phyloP scores from a whole-genome alignment of 2,329 filamentous ascomycete genomes.

The Ilyonectria destructans region DNA sequence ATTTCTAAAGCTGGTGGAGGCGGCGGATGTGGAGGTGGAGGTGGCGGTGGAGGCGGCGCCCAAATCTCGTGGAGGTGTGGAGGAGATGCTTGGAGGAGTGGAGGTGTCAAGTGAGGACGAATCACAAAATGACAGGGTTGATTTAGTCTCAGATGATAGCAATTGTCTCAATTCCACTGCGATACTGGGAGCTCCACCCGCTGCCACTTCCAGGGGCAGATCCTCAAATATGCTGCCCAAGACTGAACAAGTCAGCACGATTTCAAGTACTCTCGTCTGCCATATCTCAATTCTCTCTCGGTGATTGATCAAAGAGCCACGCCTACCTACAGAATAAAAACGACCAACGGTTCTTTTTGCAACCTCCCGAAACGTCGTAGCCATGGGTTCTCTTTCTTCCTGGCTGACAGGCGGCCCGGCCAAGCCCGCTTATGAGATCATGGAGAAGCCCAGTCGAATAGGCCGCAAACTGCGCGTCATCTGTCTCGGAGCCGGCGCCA shows the following conservation, averaged over 20 bases:
- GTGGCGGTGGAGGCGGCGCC: neutral
- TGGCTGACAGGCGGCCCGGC: neutral
- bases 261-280: neutral
- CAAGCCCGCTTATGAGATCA: constrained; percentile 37
- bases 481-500: constrained; percentile 51
- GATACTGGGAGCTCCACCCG: neutral
- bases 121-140: neutral
- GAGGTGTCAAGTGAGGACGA: neutral
- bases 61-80: neutral
- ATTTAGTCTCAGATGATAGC: neutral
- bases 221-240: neutral
- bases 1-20: neutral
- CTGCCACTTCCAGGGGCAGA: neutral
- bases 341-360: too few species aligned
- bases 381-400: constrained; percentile 18
- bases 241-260: neutral
- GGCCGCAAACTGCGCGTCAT: constrained; percentile 49
- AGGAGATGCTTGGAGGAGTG: neutral
- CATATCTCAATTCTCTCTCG: neutral
- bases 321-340: too few species aligned
- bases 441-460: constrained; percentile 44
- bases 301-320: too few species aligned
- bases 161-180: neutral
- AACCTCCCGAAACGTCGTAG: neutral
- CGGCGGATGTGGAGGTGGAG: neutral